These are phyloP conservation scores for Fusarium pininemorale DNA, from an alignment of 2,329 filamentous ascomycete genomes.

Conservation along the genomic window DNA sequence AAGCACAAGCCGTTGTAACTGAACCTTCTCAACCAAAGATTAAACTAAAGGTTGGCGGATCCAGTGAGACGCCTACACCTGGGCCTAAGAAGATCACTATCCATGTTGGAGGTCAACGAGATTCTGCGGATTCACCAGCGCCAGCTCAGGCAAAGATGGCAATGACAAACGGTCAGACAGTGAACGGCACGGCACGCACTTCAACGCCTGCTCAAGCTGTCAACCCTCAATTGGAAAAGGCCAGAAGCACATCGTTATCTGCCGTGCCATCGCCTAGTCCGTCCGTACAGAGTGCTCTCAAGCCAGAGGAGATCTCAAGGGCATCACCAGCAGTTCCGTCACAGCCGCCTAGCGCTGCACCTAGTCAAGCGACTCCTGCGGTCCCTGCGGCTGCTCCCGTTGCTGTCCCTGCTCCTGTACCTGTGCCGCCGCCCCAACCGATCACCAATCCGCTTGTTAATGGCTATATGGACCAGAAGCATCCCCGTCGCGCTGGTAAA, in stretches of 20 bases:
- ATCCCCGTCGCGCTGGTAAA: constrained; percentile 54
- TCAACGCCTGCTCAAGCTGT: constrained; percentile 32
- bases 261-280: constrained; percentile 57
- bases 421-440: constrained; percentile 37
- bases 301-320: constrained; percentile 48
- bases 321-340: constrained; percentile 40
- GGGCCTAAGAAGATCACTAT: constrained; percentile 74
- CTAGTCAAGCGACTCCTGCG: constrained; percentile 26
- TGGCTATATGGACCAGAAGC: constrained; percentile 49
- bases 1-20: constrained; percentile 76
- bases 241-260: constrained; percentile 52
- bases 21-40: constrained; percentile 81
- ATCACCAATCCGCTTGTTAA: constrained; percentile 44
- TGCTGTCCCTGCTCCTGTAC: constrained; percentile 19
- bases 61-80: constrained; percentile 52
- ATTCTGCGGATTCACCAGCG: constrained; percentile 61
- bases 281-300: constrained; percentile 47
- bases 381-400: neutral
- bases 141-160: constrained; percentile 42
- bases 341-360: constrained; percentile 24
- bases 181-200: constrained; percentile 35
- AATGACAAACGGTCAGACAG: constrained; percentile 29
- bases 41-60: constrained; percentile 75
- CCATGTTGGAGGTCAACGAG: constrained; percentile 70
- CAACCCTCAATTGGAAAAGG: constrained; percentile 48